Evolutionary conservation across 305 asterid species (phyloP).

Genomic region (Fraxinus sp.): DNA sequence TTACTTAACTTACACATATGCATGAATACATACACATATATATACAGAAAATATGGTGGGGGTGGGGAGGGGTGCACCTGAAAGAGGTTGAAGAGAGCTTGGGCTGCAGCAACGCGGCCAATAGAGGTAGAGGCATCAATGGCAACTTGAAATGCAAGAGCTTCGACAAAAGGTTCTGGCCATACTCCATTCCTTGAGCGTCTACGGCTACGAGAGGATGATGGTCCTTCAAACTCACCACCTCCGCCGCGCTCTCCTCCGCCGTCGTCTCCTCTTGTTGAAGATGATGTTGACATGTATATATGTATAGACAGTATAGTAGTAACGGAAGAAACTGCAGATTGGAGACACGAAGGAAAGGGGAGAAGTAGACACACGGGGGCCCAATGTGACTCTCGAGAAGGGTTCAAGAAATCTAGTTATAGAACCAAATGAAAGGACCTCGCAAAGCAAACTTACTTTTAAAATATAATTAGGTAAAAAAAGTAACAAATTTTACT

Average conservation of each 20-base stretch:
- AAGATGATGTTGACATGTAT: conserved; percentile 27
- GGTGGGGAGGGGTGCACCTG: conserved; percentile 31
- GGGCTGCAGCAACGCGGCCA: conserved; percentile 48
- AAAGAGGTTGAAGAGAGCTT: conserved; percentile 43
- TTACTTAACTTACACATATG: background rate
- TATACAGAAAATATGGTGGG: background rate
- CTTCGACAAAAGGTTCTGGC: conserved; percentile 55
- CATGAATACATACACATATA: background rate
- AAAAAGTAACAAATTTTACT: too few relatives aligned
- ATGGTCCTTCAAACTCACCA: conserved; percentile 26
- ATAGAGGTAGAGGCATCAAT: conserved; percentile 34
- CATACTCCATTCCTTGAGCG: conserved; percentile 40
- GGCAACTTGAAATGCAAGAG: conserved; percentile 43
- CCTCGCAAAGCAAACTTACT: background rate
- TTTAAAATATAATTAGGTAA: background rate
- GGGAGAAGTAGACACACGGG: background rate
- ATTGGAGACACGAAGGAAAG: conserved; percentile 9
- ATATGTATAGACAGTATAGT: background rate
- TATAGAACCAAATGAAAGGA: background rate
- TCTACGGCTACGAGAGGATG: conserved; percentile 31
- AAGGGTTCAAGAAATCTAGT: background rate
- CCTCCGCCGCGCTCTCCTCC: background rate
- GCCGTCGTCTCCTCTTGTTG: conserved; percentile 17
- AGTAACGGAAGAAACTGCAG: conserved; percentile 1
- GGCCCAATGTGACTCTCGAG: background rate